Percentiles rank a stretch among this genome's conserved stretches.
Conservation (phyloP, 2,329 filamentous ascomycete species). For the Penicillium sp. region DNA sequence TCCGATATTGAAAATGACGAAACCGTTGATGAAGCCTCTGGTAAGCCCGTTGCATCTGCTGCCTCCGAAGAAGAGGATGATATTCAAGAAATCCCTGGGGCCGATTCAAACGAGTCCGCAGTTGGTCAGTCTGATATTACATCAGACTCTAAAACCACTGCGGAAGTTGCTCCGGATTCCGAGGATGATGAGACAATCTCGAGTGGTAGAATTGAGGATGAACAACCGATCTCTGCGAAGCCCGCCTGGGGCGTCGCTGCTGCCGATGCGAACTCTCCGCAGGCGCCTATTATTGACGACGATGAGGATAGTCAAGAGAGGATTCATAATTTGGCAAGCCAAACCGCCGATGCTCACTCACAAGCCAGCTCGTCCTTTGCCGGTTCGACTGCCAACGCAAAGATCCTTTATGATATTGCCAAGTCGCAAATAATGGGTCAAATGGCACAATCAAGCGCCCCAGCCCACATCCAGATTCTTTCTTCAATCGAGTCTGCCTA, state of each 20-base stretch:
- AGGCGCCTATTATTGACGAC: slow-evolving; percentile 42
- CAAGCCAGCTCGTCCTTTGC: slow-evolving; percentile 46
- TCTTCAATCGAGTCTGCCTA: slow-evolving; percentile 25
- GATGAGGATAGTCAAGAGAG: slow-evolving; percentile 44
- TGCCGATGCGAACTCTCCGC: slow-evolving; percentile 16
- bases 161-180: slow-evolving; percentile 2
- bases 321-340: slow-evolving; percentile 52
- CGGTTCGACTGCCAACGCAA: slow-evolving; percentile 62
- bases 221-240: slow-evolving; percentile 41
- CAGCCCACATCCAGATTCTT: slow-evolving; percentile 39
- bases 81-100: slow-evolving; percentile 1
- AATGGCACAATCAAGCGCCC: slow-evolving; percentile 63
- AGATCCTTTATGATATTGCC: slow-evolving; percentile 66
- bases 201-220: slow-evolving; percentile 45
- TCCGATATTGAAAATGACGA: slow-evolving; percentile 4
- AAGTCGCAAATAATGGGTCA: slow-evolving; percentile 68
- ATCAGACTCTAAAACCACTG: no score
- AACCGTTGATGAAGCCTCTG: slow-evolving; percentile 4
- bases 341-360: slow-evolving; percentile 53
- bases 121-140: no score
- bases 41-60: no score
- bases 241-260: slow-evolving; percentile 22
- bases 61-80: no score
- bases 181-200: slow-evolving; percentile 5
- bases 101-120: no score